phyloP scores from a whole-genome alignment of 2,329 filamentous ascomycete genomes.

The Curvularia hawaiiensis region DNA sequence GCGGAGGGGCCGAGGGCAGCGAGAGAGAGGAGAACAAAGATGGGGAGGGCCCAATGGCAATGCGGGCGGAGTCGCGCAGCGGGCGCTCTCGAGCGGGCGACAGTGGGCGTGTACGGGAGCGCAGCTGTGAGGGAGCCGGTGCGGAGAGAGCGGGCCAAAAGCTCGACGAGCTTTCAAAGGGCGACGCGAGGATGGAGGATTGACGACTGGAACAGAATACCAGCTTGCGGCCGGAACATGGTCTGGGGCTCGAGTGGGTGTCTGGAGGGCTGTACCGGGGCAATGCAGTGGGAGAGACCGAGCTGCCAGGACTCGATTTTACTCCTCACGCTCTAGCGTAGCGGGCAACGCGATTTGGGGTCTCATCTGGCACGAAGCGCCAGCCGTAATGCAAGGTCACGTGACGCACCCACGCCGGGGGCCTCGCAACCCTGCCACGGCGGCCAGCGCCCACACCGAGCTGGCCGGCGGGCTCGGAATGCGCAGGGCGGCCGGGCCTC shows the following conservation, averaged over 20 bases:
- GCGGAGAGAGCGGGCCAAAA: constrained; percentile 47
- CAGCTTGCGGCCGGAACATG: constrained; percentile 35
- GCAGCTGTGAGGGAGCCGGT: constrained; percentile 36
- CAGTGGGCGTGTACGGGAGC: constrained; percentile 28
- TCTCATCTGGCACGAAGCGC: constrained; percentile 16
- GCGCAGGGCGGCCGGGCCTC: background rate
- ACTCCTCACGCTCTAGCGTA: constrained; percentile 27
- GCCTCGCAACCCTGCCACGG: constrained; percentile 5
- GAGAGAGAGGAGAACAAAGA: constrained; percentile 3
- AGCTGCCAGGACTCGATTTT: constrained; percentile 37
- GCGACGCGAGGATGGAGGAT: constrained; percentile 36
- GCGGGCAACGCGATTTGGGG: constrained; percentile 21
- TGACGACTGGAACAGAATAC: constrained; percentile 27
- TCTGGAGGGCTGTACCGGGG: constrained; percentile 23
- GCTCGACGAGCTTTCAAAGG: constrained; percentile 46
- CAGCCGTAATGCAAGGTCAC: constrained; percentile 24
- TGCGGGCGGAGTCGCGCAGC: constrained; percentile 15
- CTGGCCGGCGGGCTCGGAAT: background rate
- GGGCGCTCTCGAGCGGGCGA: constrained; percentile 14
- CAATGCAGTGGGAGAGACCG: constrained; percentile 35
- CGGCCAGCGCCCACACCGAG: constrained; percentile 10
- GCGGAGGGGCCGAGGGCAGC: constrained; percentile 14
- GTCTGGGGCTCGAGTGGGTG: constrained; percentile 24
- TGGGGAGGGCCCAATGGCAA: constrained; percentile 19
- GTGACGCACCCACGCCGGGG: constrained; percentile 15